Evolutionary conservation across 352 stramenopile genomes (phyloP).

Genomic region (Phytophthora cryptogea): DNA sequence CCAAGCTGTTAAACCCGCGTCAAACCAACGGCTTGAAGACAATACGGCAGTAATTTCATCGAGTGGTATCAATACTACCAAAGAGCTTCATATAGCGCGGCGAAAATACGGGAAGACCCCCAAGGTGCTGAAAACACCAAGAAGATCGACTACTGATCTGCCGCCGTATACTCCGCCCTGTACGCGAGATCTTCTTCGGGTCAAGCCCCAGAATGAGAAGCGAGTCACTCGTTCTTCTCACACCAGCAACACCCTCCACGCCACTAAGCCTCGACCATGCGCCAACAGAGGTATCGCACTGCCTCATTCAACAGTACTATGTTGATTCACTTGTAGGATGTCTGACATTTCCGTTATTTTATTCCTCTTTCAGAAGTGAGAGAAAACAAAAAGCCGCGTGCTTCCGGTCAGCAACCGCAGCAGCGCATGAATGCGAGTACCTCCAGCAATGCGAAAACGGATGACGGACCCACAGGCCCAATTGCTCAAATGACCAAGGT

Average conservation of each 20-base stretch:
- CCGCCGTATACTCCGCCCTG: conserved; percentile 16
- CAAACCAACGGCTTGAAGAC: not conserved
- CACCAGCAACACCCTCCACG: not conserved
- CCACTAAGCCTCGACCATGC: not conserved
- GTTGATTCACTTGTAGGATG: not conserved
- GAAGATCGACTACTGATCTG: conserved; percentile 10
- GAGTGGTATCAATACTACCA: not conserved
- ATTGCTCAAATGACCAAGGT: conserved; percentile 26
- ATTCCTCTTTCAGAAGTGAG: not conserved
- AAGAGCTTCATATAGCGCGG: conserved; percentile 6
- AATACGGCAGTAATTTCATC: not conserved
- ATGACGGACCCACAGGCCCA: conserved; percentile 4
- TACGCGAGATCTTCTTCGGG: conserved; percentile 4
- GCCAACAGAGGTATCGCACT: conserved; percentile 6
- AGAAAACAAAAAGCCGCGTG: conserved; percentile 3
- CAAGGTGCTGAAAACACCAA: conserved; percentile 19
- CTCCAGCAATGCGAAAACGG: conserved; percentile 3
- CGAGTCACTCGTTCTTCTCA: not conserved
- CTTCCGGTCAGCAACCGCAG: conserved; percentile 3
- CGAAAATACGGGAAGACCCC: conserved; percentile 34
- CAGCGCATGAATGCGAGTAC: not conserved
- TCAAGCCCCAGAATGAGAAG: conserved; percentile 6
- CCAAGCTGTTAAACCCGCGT: conserved; percentile 1
- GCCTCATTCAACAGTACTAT: not conserved
- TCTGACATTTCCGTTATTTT: not conserved